Base-by-base conservation (phyloP, 1,284 basidiomycete species). In the Ustilago loliicola region DNA sequence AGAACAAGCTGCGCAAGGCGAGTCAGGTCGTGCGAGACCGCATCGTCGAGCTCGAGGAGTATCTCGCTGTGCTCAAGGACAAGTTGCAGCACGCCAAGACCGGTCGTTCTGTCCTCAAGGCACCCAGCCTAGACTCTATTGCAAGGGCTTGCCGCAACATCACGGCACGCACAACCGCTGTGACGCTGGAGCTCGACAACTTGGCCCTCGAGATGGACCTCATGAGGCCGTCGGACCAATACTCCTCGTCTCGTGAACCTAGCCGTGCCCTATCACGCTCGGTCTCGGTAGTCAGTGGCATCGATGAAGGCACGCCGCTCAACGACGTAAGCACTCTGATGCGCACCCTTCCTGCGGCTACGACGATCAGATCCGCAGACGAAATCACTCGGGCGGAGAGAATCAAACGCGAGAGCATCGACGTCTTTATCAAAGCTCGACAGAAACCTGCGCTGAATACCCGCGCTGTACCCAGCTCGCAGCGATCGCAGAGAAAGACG, bases 101-200 rank as follows among this genome's bases (percentile, higher is more conserved):
- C 0, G 92, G 92, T 27, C 91, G 90, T 77, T 89, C 91, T 8
- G 86, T 88, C 2, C 30, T 64, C 80, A 94, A 93, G 77, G 90
- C 93, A 8, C 94, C 94, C 0, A 91, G 93, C 11, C 87, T 96
- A 53, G 94, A 94, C 81, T 92, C 93, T 0, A 90, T 96, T 80
- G 91, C 93, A 72, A 90, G 94, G 30, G 93, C 93, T 0, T 93
- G 92, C 79, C 90, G 92, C 54, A 95, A 95, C 85, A 93, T 96
- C 74, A 92, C 93, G 56, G 79, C 82, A 10, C 87, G 87, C 15
- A 87, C 88, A 61, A 88, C 89, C 34, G 90, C 91, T 69, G 91
- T 93, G 85, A 87, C 88, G 1, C 86, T 89, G 50, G 91, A 92
- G 38, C 87, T 94, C 32, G 88, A 89, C 27, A 86, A 87, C 2